Percentiles rank a stretch among this genome's conserved stretches.
Evolutionary conservation across 2,329 filamentous ascomycete genomes (phyloP).

Genomic region (Cladobotryum mycophilum): DNA sequence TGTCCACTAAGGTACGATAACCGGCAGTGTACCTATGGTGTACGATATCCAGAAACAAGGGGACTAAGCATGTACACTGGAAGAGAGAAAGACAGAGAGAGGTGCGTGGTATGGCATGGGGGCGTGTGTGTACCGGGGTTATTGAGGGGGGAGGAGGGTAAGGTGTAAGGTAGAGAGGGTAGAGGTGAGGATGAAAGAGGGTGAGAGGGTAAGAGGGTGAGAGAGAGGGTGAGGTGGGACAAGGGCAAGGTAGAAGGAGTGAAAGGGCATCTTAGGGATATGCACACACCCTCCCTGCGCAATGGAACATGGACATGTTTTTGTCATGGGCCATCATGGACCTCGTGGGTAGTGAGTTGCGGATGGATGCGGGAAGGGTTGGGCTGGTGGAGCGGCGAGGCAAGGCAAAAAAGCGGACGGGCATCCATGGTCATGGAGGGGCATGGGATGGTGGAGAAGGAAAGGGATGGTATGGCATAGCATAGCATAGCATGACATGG

Average conservation of each 20-base stretch:
- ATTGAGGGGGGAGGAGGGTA: neutral
- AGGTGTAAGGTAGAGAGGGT: neutral
- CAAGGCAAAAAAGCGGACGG: conserved; percentile 7
- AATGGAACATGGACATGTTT: neutral
- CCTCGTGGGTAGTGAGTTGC: conserved; percentile 7
- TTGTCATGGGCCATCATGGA: conserved; percentile 6
- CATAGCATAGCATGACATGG: too few species aligned
- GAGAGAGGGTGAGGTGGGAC: neutral
- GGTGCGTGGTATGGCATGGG: neutral
- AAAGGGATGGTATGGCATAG: too few species aligned
- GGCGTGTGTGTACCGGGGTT: too few species aligned
- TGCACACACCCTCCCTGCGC: neutral
- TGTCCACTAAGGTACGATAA: conserved; percentile 2
- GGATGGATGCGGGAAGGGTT: conserved; percentile 9
- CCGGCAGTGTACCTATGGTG: conserved; percentile 5
- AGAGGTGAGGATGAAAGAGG: neutral
- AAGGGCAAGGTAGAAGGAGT: neutral
- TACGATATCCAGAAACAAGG: neutral
- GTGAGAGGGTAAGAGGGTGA: neutral
- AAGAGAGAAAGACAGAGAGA: neutral
- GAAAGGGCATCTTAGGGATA: neutral
- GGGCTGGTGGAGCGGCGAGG: conserved; percentile 8
- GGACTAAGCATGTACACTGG: neutral
- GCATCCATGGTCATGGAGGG: neutral
- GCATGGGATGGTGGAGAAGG: neutral